Conservation (phyloP, 257 asterid species). For the Rhazya stricta region DNA sequence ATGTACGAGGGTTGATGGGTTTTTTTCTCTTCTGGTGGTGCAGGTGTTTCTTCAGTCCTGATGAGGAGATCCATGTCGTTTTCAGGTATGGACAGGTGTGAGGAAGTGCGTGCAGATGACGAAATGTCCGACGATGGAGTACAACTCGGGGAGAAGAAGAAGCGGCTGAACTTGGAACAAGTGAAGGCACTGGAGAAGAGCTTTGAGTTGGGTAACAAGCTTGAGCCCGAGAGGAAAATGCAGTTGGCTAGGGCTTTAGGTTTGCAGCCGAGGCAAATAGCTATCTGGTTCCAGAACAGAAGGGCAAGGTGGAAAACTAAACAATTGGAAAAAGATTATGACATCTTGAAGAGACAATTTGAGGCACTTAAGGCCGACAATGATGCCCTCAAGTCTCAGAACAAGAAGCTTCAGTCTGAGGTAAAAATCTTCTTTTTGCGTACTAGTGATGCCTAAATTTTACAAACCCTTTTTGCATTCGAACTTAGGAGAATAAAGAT, state of each 20-base stretch:
- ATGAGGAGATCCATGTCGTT: conserved; percentile 77
- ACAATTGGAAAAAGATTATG: conserved; percentile 77
- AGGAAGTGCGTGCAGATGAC: conserved; percentile 50
- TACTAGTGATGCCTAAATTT: neutral
- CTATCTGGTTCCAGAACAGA: conserved; percentile 89
- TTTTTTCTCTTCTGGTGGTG: neutral
- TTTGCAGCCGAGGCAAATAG: conserved; percentile 73
- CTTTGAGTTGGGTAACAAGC: conserved; percentile 67
- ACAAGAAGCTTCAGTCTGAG: conserved; percentile 65
- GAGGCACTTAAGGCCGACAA: conserved; percentile 67
- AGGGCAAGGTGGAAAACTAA: conserved; percentile 89
- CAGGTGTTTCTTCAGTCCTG: conserved; percentile 47
- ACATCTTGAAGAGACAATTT: conserved; percentile 53
- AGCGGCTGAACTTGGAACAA: conserved; percentile 72
- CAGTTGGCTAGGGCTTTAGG: conserved; percentile 76
- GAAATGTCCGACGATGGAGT: conserved; percentile 61
- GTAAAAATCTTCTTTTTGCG: conserved; percentile 16
- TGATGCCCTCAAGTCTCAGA: conserved; percentile 63
- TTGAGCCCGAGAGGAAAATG: conserved; percentile 80
- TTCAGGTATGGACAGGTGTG: conserved; percentile 59
- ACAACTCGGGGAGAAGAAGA: conserved; percentile 69
- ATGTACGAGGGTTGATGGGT: neutral
- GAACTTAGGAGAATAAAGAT: neutral
- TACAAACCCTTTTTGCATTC: neutral
- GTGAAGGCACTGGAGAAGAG: conserved; percentile 87